A percentile compares a stretch with the other conserved stretches of the same genome.
Evolutionary conservation across 2,329 filamentous ascomycete species (phyloP).

Genomic region (Niveomyces coronatus): DNA sequence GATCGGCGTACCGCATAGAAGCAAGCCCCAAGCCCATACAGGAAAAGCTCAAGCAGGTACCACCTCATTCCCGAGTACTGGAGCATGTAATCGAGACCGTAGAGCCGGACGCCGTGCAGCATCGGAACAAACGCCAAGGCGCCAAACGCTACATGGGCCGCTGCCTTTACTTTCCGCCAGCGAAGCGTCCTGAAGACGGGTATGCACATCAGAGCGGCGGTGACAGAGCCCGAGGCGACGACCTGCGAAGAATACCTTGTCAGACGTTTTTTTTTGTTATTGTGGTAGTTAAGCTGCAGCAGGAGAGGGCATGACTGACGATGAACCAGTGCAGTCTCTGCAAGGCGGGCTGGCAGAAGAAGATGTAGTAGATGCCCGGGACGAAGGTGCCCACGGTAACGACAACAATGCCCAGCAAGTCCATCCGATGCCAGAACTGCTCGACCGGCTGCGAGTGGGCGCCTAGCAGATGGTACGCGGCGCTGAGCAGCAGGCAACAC

Average conservation of each 20-base stretch:
- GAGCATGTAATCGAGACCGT: slow-evolving; percentile 13
- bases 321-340: slow-evolving; percentile 14
- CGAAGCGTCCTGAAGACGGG: slow-evolving; percentile 10
- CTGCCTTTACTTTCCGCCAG: slow-evolving; percentile 12
- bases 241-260: slow-evolving; percentile 4
- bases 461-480: slow-evolving; percentile 11
- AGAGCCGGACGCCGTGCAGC: slow-evolving; percentile 11
- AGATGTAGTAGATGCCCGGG: slow-evolving; percentile 14
- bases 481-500: slow-evolving; percentile 10
- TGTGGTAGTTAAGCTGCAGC: too few species aligned
- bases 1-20: slow-evolving; percentile 59
- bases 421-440: slow-evolving; percentile 14
- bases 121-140: slow-evolving; percentile 12
- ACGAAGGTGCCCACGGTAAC: slow-evolving; percentile 13
- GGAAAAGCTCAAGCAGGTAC: slow-evolving; percentile 11
- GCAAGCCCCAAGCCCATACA: slow-evolving; percentile 44
- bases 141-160: slow-evolving; percentile 10
- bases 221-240: slow-evolving; percentile 6
- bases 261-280: neutral
- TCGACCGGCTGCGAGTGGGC: slow-evolving; percentile 12
- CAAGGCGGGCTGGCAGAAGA: slow-evolving; percentile 10
- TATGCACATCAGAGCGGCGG: slow-evolving; percentile 10
- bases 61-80: slow-evolving; percentile 9
- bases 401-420: slow-evolving; percentile 14
- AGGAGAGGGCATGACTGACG: slow-evolving; percentile 1